These are phyloP conservation scores for Suhomyces bribrorum DNA, from an alignment of 1,139 yeast species.

Conservation along the genomic window DNA sequence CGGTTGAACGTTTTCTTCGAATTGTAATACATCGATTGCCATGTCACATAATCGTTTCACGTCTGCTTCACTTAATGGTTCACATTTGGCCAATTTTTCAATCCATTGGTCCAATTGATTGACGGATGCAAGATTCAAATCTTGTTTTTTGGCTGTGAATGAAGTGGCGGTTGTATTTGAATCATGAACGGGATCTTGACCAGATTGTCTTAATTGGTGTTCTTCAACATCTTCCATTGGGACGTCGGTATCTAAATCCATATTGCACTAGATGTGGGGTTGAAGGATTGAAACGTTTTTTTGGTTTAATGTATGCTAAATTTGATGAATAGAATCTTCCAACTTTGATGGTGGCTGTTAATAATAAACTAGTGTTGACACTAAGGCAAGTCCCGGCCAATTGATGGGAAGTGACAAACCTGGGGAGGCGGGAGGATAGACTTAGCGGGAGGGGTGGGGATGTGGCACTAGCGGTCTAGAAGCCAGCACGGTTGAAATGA, in stretches of 20 bases:
- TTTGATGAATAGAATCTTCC: too few relatives aligned
- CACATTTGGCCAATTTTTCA: conserved; percentile 73
- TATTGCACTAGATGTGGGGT: conserved; percentile 17
- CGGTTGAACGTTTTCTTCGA: conserved; percentile 91
- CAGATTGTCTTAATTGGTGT: conserved; percentile 34
- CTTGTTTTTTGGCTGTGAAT: conserved; percentile 21
- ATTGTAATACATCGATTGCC: conserved; percentile 90
- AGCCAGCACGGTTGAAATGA: conserved; percentile 4
- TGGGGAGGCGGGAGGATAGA: conserved; percentile 2
- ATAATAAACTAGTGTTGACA: neutral
- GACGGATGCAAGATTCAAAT: conserved; percentile 36
- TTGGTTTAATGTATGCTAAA: too few relatives aligned
- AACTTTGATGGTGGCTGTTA: neutral
- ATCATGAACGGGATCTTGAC: conserved; percentile 15
- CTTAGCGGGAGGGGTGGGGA: conserved; percentile 3
- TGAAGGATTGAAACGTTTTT: too few relatives aligned
- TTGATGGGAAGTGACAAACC: conserved; percentile 1
- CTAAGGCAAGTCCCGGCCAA: conserved; percentile 1
- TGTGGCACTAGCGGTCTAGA: conserved; percentile 6
- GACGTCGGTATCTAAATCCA: conserved; percentile 70
- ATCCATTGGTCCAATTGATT: conserved; percentile 88
- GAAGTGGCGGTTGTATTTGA: conserved; percentile 17
- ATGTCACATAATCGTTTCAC: conserved; percentile 80
- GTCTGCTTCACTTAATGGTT: conserved; percentile 80
- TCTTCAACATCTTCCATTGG: conserved; percentile 72